Evolutionary conservation across 805 yeast genomes (phyloP), one percentile per base, ranked within the genome.

Genomic region (Priceomyces haplophilus): DNA sequence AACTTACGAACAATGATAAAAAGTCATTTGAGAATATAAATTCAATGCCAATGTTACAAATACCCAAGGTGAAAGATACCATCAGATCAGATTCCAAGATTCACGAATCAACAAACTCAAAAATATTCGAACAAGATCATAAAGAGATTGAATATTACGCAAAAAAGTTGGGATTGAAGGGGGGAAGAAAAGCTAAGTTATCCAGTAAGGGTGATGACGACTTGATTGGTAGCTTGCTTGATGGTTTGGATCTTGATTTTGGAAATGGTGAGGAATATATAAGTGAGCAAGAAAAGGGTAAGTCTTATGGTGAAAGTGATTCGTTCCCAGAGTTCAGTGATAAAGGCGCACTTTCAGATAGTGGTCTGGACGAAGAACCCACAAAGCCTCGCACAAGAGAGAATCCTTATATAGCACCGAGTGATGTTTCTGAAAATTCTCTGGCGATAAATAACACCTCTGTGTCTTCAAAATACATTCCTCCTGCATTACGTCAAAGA

Each of bases 91-190:
- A n/a, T n/a, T n/a, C n/a, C n/a, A 30, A 21, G 24, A 6, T 21
- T 6, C 8, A 7, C 24, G 24, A 7, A 7, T 7, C 24, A 7
- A 6, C 24, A 8, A 21, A 21, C 6, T 21, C 24, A 21, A 21
- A 21, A 8, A 21, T 74, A 25, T 55, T 77, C 51, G 64, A 67
- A 37, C 72, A 75, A 48, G 95, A 86, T 51, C 95, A 87, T 45
- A 82, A 79, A 43, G 96, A 90, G 41, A 82, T 86, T 64, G 79
- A 76, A 34, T 88, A 83, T 56, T 90, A 88, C 59, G 90, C 97
- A 3, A 84, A 83, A 48, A 83, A 85, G 54, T 69, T 90, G 7
- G 95, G 95, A 1, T 59, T 86, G 51, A 72, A 69, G 43, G 80
- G 80, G 49, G 78, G 80, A 0, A 74, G 72, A 42, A 71, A 69